phyloP scores from a whole-genome alignment of 192 early-diverging fungal genomes.

The Backusella tarrabulga region DNA sequence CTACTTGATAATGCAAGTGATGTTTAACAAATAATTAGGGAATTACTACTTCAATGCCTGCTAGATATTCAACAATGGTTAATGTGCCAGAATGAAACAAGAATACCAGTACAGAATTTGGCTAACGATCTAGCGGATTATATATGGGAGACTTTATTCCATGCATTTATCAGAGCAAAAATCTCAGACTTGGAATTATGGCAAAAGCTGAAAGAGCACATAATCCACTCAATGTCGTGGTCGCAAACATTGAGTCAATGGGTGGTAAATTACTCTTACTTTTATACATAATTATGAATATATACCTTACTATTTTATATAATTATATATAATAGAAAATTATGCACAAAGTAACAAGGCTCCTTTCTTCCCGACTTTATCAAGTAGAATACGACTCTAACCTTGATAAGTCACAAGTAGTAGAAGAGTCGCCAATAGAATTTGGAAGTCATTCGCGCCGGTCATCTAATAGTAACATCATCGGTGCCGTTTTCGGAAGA shows the following conservation, averaged over 20 bases:
- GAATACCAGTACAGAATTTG: conserved; percentile 34
- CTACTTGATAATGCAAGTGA: neutral
- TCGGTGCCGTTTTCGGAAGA: neutral
- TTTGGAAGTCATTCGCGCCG: neutral
- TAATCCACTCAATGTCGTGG: conserved; percentile 51
- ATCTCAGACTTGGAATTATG: conserved; percentile 51
- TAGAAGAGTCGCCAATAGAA: neutral
- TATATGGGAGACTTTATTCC: conserved; percentile 71
- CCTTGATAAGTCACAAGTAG: conserved; percentile 21
- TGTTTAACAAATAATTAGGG: conserved; percentile 36
- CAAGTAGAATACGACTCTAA: conserved; percentile 59
- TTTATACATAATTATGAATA: neutral
- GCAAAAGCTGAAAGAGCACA: conserved; percentile 47
- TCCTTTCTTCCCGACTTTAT: conserved; percentile 57
- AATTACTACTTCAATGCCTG: conserved; percentile 51
- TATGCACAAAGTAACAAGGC: conserved; percentile 58
- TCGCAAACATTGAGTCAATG: conserved; percentile 63
- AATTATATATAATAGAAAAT: conserved; percentile 50
- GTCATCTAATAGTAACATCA: neutral
- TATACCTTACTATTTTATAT: neutral
- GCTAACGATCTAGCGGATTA: conserved; percentile 64
- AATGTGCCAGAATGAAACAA: conserved; percentile 41
- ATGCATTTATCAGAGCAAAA: conserved; percentile 63
- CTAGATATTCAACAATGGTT: conserved; percentile 63
- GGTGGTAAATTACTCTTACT: conserved; percentile 50